Evolutionary conservation across 2,329 filamentous ascomycete species (phyloP).

Genomic region (Hypomyces perniciosus): DNA sequence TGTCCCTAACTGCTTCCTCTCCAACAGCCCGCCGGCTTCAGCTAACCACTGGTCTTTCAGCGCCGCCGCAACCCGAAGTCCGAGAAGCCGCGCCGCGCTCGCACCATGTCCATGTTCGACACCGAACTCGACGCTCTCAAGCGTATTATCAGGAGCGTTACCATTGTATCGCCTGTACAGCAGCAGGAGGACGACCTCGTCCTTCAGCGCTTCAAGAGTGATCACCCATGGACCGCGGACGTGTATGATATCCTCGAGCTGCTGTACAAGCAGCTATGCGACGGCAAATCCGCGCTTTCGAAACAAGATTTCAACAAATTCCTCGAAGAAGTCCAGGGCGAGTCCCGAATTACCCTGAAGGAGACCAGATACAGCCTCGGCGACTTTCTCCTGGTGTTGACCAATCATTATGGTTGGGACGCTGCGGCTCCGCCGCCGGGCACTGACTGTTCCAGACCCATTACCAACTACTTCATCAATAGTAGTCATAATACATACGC

Average conservation of each 20-base stretch:
- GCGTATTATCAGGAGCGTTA: slow-evolving; percentile 29
- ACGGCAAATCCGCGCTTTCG: slow-evolving; percentile 24
- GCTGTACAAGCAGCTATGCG: slow-evolving; percentile 42
- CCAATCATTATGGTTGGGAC: slow-evolving; percentile 36
- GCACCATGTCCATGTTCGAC: slow-evolving; percentile 36
- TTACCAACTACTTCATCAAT: slow-evolving; percentile 89
- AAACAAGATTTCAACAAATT: slow-evolving; percentile 41
- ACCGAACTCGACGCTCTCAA: slow-evolving; percentile 23
- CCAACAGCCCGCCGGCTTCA: too few relatives aligned
- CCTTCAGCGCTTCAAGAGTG: slow-evolving; percentile 19
- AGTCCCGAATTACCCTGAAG: slow-evolving; percentile 29
- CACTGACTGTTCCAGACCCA: slow-evolving; percentile 58
- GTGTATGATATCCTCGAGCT: slow-evolving; percentile 43
- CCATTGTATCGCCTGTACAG: slow-evolving; percentile 21
- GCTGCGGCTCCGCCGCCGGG: slow-evolving; percentile 38
- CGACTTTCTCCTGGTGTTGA: slow-evolving; percentile 47
- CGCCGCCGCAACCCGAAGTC: slow-evolving; percentile 13
- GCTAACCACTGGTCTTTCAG: slow-evolving; percentile 4
- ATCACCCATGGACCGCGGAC: slow-evolving; percentile 36
- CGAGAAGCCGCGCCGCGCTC: slow-evolving; percentile 25
- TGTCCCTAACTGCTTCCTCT: slow-evolving; percentile 2
- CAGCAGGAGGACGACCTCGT: not conserved
- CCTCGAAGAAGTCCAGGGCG: slow-evolving; percentile 44
- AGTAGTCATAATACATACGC: slow-evolving; percentile 95
- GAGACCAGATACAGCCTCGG: slow-evolving; percentile 39